Evolutionary conservation across 164 flowering plant species (phyloP).

Genomic region (Cinnamomum chago): DNA sequence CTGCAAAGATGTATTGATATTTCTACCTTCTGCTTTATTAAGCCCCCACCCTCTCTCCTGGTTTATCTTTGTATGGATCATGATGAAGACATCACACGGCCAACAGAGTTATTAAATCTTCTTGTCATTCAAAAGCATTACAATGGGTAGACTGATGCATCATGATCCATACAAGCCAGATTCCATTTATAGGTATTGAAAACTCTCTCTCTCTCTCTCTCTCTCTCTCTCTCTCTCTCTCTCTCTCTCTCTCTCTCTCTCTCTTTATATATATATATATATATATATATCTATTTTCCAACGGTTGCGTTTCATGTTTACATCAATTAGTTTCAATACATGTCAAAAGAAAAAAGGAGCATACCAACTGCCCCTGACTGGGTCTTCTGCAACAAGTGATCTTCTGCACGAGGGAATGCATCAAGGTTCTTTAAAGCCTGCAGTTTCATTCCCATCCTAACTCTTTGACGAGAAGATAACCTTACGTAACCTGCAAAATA

Average conservation of each 20-base stretch:
- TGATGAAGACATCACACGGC: background rate
- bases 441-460: slow-evolving; percentile 62
- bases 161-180: background rate
- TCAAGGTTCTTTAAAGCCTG: slow-evolving; percentile 74
- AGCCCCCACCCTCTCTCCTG: background rate
- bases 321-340: too few species aligned
- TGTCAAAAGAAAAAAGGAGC: background rate
- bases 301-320: too few species aligned
- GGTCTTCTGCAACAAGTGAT: slow-evolving; percentile 87
- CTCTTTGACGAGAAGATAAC: background rate
- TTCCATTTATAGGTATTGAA: too few species aligned
- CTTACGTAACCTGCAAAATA: background rate
- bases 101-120: background rate
- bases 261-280: too few species aligned
- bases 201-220: background rate
- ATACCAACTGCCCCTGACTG: slow-evolving; percentile 91
- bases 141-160: background rate
- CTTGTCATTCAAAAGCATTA: too few species aligned
- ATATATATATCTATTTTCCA: background rate
- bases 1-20: background rate
- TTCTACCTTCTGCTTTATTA: background rate
- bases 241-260: too few species aligned
- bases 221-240: background rate
- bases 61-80: background rate
- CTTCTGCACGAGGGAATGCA: slow-evolving; percentile 99